These are phyloP conservation scores for Dictyostelium brefeldianum DNA, from an alignment of 78 protist genomes.

Conservation along the genomic window DNA sequence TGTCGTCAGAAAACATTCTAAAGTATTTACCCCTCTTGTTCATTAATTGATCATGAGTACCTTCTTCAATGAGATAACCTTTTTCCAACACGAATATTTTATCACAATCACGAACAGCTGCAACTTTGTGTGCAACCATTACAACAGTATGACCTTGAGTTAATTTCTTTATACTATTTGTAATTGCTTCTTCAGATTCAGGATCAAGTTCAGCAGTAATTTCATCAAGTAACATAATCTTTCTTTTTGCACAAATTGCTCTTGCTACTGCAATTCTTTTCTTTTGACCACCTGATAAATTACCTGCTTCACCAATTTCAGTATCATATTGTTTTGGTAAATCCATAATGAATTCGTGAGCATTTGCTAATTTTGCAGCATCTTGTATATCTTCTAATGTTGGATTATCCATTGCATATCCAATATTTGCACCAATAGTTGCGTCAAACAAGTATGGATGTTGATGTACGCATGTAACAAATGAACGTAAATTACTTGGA, in stretches of 20 bases:
- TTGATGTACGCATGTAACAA: slow-evolving; percentile 88
- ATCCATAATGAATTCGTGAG: slow-evolving; percentile 92
- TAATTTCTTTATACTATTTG: slow-evolving; percentile 85
- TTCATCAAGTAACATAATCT: slow-evolving; percentile 95
- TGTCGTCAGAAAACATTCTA: slow-evolving; percentile 32
- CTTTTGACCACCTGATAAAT: slow-evolving; percentile 96
- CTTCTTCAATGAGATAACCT: slow-evolving; percentile 90
- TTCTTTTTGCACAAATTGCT: slow-evolving; percentile 89
- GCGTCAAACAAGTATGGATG: slow-evolving; percentile 90
- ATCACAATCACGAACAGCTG: slow-evolving; percentile 90
- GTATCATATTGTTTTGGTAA: slow-evolving; percentile 89
- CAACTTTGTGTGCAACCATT: slow-evolving; percentile 96
- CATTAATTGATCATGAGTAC: slow-evolving; percentile 89
- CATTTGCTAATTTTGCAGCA: slow-evolving; percentile 93
- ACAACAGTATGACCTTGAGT: slow-evolving; percentile 84
- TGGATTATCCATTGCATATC: slow-evolving; percentile 72
- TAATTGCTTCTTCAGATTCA: slow-evolving; percentile 91
- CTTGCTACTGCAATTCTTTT: slow-evolving; percentile 97
- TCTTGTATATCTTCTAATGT: slow-evolving; percentile 59
- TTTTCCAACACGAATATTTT: slow-evolving; percentile 85
- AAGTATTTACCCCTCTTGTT: slow-evolving; percentile 58
- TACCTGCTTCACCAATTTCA: slow-evolving; percentile 89
- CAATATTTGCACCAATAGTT: slow-evolving; percentile 74
- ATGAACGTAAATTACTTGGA: slow-evolving; percentile 68
- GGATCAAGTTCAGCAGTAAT: slow-evolving; percentile 96